Conservation (phyloP, 1,284 basidiomycete genomes). For the Tilletia indica region DNA sequence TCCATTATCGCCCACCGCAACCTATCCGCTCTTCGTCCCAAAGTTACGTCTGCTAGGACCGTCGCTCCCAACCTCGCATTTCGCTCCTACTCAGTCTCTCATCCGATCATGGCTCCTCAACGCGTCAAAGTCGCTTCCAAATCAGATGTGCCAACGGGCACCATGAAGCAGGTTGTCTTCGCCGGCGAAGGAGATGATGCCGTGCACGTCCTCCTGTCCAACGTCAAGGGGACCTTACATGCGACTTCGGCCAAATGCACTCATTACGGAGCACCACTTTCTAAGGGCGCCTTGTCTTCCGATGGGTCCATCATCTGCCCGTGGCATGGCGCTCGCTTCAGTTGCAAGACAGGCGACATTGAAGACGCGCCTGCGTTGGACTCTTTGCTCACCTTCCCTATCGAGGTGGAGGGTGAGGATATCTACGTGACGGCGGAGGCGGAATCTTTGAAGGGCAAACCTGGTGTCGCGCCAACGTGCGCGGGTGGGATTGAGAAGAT, state of each 20-base stretch:
- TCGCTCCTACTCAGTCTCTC: neutral
- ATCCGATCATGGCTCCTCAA: constrained; percentile 20
- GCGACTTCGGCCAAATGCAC: constrained; percentile 85
- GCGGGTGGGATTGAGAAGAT: constrained; percentile 38
- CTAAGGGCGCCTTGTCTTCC: constrained; percentile 75
- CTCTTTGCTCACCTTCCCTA: constrained; percentile 78
- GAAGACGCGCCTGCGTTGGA: constrained; percentile 88
- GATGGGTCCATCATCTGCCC: constrained; percentile 77
- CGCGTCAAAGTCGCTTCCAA: constrained; percentile 26
- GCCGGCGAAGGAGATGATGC: constrained; percentile 67
- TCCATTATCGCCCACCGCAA: no score
- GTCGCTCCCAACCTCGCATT: no score
- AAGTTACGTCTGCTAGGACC: no score
- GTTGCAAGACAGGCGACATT: constrained; percentile 62
- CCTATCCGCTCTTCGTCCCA: no score
- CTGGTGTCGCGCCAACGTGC: constrained; percentile 40
- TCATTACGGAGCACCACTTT: constrained; percentile 78
- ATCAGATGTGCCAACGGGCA: constrained; percentile 20
- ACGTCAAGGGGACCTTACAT: constrained; percentile 66
- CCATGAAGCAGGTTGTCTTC: constrained; percentile 78
- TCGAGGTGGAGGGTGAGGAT: constrained; percentile 67
- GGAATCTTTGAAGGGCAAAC: constrained; percentile 62
- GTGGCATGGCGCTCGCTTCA: constrained; percentile 93
- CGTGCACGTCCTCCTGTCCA: constrained; percentile 66
- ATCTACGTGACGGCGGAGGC: constrained; percentile 77